Conservation (phyloP, 306 rosid species). For the Fragaria iinumae region DNA sequence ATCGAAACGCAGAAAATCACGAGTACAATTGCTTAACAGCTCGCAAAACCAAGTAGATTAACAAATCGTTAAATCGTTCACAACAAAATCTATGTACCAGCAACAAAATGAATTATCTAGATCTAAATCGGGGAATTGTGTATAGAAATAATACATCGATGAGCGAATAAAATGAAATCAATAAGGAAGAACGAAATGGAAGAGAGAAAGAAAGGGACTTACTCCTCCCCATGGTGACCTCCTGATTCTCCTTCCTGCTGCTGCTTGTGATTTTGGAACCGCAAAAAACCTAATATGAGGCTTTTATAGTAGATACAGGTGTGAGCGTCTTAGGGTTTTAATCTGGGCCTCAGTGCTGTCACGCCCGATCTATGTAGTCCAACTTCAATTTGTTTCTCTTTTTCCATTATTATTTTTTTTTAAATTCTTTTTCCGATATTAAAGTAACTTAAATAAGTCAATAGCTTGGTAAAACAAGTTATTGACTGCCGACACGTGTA, state of each 20-base stretch:
- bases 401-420: background rate
- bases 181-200: too few relatives aligned
- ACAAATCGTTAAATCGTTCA: background rate
- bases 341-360: background rate
- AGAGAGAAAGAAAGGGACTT: slow-evolving; percentile 14
- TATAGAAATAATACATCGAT: slow-evolving; percentile 9
- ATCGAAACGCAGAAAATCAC: background rate
- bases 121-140: background rate
- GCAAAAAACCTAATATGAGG: background rate
- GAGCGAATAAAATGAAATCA: background rate
- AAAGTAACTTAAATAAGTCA: too few relatives aligned
- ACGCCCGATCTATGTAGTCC: background rate
- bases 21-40: background rate
- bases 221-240: slow-evolving; percentile 56
- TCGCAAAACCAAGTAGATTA: background rate
- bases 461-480: too few relatives aligned
- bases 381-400: background rate
- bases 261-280: background rate
- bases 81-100: background rate
- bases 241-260: slow-evolving; percentile 11
- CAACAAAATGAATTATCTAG: background rate
- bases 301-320: background rate
- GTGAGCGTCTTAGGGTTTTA: background rate
- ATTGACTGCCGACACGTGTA: too few relatives aligned
- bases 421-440: too few relatives aligned